These are phyloP conservation scores for Pholiota conissans DNA, from an alignment of 768 basidiomycete species.

Conservation along the genomic window DNA sequence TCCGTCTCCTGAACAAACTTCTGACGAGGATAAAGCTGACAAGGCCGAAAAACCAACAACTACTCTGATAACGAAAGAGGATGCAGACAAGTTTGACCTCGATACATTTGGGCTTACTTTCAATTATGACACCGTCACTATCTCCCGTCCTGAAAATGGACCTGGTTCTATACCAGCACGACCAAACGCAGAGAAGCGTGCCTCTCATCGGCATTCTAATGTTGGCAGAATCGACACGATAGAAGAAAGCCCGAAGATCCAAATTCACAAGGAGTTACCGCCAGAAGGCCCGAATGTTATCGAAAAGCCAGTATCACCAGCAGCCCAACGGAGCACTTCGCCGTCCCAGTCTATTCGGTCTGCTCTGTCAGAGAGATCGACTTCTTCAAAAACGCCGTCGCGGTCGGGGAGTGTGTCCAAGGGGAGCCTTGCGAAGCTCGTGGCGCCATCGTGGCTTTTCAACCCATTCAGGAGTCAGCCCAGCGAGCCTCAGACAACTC, in stretches of 20 bases:
- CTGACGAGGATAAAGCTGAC: constrained; percentile 32
- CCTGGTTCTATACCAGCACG: constrained; percentile 43
- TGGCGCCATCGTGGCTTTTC: constrained; percentile 74
- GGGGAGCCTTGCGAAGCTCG: constrained; percentile 49
- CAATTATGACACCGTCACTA: constrained; percentile 33
- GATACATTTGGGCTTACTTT: constrained; percentile 58
- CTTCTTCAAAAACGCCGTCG: constrained; percentile 36
- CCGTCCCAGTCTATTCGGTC: constrained; percentile 68
- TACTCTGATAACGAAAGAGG: constrained; percentile 42
- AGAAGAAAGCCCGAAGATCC: constrained; percentile 64
- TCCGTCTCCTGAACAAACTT: neutral
- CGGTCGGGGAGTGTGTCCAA: constrained; percentile 26
- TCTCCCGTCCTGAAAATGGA: constrained; percentile 21
- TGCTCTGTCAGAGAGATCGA: constrained; percentile 47
- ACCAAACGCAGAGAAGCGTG: constrained; percentile 41
- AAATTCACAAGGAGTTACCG: constrained; percentile 50
- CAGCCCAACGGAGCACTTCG: constrained; percentile 48
- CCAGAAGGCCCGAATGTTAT: constrained; percentile 34
- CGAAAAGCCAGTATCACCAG: constrained; percentile 19
- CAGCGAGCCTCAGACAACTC: constrained; percentile 62
- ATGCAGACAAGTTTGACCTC: constrained; percentile 74
- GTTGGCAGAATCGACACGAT: constrained; percentile 58
- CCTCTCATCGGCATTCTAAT: constrained; percentile 51
- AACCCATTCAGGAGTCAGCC: constrained; percentile 68
- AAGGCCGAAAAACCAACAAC: too few relatives aligned